Base-by-base conservation (phyloP, 2,329 filamentous ascomycete species). In the Ascochyta clinopodiicola region DNA sequence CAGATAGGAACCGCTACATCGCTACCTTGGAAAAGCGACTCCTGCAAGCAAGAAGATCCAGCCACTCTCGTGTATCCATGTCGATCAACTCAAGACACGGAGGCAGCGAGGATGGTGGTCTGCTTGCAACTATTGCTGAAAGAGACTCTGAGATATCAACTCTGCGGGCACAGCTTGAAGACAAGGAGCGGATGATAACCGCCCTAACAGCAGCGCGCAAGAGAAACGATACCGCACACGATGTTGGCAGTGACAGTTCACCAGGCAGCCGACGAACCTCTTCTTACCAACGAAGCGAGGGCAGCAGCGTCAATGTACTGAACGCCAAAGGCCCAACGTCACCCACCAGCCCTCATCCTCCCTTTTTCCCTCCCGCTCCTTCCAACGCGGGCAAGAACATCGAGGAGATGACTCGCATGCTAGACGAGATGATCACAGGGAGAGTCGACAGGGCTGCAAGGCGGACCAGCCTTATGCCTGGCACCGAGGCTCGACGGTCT, bases 1-100 rank as follows among this genome's bases (percentile, higher is more conserved):
- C 85, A n/a, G 95, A 99, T 77, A 97, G 96, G 80, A 98, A 95
- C 67, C 89, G 95, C 29, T 99, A 99, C 75, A 98, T 98, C 65
- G 85, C 90, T 25, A 98, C 95, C 0, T 79, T 99, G 12, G 95
- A 99, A 78, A 96, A 96, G 76, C 86, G 95, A 24, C 81, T 99
- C 1, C 81, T 98, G 31, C 95, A 99, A 71, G 95, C 95, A 34
- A 85, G 95, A 36, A 84, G 94, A 43, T 92, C 92, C 0, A 97
- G 93, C 76, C 92, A 96, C 50, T 94, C 92, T 7, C 87, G 94
- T 17, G 87, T 94, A 10, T 96, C 92, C 6, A 85, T 90, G 56
- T 89, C 89, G 1, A 85, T 93, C 82, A 50, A 82, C 79, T 51
- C 89, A 84, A 70, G 84, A 86, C 79, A 86, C 2, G 63, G 66